Conservation (phyloP, 2,329 filamentous ascomycete genomes). For the Alternaria postmessia region DNA sequence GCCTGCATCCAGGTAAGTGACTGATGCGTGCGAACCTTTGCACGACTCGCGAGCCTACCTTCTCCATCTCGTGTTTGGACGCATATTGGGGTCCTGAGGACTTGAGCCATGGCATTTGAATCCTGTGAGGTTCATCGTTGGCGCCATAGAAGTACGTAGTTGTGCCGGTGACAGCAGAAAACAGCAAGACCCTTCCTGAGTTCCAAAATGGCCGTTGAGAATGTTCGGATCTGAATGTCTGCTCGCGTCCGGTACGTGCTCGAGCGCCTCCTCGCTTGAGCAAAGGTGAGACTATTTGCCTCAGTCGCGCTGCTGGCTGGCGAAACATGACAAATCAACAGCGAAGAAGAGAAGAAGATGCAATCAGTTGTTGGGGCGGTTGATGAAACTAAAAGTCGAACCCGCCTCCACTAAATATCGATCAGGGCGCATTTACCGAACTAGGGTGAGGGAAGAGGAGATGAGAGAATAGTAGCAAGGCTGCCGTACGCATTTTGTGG, state of each 20-base stretch:
- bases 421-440: slow-evolving; percentile 28
- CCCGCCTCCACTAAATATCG: slow-evolving; percentile 35
- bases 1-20: slow-evolving; percentile 52
- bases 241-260: slow-evolving; percentile 37
- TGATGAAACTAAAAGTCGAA: slow-evolving; percentile 24
- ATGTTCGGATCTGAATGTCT: slow-evolving; percentile 25
- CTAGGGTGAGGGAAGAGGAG: slow-evolving; percentile 28
- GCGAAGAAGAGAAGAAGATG: slow-evolving; percentile 15
- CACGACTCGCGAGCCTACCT: slow-evolving; percentile 41
- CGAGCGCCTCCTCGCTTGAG: slow-evolving; percentile 40
- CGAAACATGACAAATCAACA: slow-evolving; percentile 43
- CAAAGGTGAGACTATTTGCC: slow-evolving; percentile 39
- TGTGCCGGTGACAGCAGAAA: slow-evolving; percentile 60
- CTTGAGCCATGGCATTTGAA: slow-evolving; percentile 38
- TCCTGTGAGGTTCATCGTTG: slow-evolving; percentile 49
- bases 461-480: slow-evolving; percentile 27
- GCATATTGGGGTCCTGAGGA: slow-evolving; percentile 56
- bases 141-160: slow-evolving; percentile 62
- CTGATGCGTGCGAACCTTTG: not conserved
- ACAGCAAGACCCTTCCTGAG: slow-evolving; percentile 57
- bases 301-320: slow-evolving; percentile 36
- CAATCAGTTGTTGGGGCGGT: slow-evolving; percentile 24
- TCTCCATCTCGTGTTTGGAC: slow-evolving; percentile 60
- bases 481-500: slow-evolving; percentile 39
- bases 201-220: slow-evolving; percentile 55